phyloP scores from a whole-genome alignment of 2,329 filamentous ascomycete species.

The Ambrosiella cleistominuta region DNA sequence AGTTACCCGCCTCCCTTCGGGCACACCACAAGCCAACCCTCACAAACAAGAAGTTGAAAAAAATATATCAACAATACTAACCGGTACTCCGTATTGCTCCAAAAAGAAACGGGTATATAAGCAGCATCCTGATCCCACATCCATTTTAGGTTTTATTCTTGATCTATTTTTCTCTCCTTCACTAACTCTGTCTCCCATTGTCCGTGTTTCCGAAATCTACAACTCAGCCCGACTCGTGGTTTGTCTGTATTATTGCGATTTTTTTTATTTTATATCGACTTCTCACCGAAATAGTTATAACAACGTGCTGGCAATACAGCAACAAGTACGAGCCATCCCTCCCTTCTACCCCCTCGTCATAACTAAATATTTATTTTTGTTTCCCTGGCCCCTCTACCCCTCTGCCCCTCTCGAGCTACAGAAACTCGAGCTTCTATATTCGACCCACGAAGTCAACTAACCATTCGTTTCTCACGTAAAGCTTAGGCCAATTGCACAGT shows the following conservation, averaged over 20 bases:
- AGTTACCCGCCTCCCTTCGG: background rate
- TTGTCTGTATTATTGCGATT: too few species aligned
- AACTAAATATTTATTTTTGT: background rate
- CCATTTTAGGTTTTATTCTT: background rate
- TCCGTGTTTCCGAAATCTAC: too few species aligned
- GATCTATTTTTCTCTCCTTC: background rate
- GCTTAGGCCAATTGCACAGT: conserved; percentile 1
- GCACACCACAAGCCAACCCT: background rate
- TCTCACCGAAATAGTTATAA: too few species aligned
- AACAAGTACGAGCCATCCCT: background rate
- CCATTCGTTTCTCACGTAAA: background rate
- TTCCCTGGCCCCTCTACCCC: background rate
- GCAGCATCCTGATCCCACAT: background rate
- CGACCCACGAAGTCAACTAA: background rate
- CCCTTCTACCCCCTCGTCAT: background rate
- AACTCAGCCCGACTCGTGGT: too few species aligned
- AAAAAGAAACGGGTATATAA: background rate
- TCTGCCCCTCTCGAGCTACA: background rate
- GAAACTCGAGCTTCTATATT: background rate
- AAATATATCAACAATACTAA: background rate
- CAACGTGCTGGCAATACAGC: too few species aligned
- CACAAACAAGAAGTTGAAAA: background rate
- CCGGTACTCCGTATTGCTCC: background rate
- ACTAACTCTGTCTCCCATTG: background rate
- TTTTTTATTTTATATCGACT: too few species aligned